A percentile compares a stretch with the other conserved stretches of the same genome.
Evolutionary conservation across 352 stramenopile genomes (phyloP).

Genomic region (Pythium brachiatum): DNA sequence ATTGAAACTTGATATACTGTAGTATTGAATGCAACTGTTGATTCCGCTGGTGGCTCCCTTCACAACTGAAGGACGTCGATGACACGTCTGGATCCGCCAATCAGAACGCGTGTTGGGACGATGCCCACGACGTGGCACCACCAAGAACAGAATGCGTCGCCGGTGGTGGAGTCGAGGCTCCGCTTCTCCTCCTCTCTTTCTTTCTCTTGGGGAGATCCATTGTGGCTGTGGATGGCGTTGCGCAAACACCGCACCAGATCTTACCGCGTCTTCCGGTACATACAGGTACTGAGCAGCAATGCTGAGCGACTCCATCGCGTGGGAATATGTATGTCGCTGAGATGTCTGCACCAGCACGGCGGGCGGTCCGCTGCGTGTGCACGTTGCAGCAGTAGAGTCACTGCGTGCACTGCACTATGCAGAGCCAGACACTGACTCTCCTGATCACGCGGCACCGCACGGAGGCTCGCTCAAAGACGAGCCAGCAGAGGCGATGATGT

Average conservation of each 20-base stretch:
- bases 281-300: too few relatives aligned
- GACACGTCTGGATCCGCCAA: constrained; percentile 29
- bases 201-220: not conserved
- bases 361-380: not conserved
- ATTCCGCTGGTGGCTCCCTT: constrained; percentile 6
- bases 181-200: not conserved
- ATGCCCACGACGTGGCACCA: constrained; percentile 30
- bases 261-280: too few relatives aligned
- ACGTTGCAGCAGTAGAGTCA: not conserved
- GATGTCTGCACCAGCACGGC: not conserved
- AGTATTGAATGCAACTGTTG: not conserved
- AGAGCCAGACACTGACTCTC: not conserved
- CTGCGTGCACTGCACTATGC: not conserved
- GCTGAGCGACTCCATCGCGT: not conserved
- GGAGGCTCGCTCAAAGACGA: not conserved
- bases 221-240: too few relatives aligned
- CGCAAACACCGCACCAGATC: too few relatives aligned
- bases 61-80: constrained; percentile 10
- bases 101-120: constrained; percentile 9
- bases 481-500: not conserved
- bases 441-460: constrained; percentile 1
- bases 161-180: too few relatives aligned
- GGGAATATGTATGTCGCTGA: constrained; percentile 14
- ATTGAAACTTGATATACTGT: not conserved
- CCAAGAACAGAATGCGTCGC: constrained; percentile 5